Evolutionary conservation across 2,329 filamentous ascomycete genomes (phyloP), one percentile per base, ranked within the genome.

Genomic region (Ampelomyces quisqualis): DNA sequence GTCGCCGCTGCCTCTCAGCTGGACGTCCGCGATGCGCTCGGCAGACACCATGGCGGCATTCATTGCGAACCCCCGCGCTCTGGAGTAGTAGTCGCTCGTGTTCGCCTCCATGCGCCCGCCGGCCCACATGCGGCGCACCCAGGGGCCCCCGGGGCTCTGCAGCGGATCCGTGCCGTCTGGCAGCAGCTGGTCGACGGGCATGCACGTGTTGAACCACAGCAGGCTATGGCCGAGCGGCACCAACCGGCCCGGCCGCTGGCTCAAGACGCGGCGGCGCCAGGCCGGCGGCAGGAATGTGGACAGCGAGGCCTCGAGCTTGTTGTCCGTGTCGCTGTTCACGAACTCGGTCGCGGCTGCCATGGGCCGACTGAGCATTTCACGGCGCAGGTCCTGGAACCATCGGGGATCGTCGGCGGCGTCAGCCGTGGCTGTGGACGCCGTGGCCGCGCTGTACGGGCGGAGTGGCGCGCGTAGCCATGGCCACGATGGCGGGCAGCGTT

Each of bases 101-200:
- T 51, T 45, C 9, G 87, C 86, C 1, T 62, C 62, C 7, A 96
- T 69, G 27, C 77, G 77, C 0, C 91, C 93, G 21, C 90, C 90
- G 10, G 88, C 88, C 93, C 93, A 98, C 73, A 98, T 81, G 13
- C 93, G 82, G 15, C 87, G 79, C 35, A 77, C 77, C 64, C 87
- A 95, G 1, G 83, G 82, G 3, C 64, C 63, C 2, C 85, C 88
- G 0, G 91, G 91, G 17, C 77, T 83, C 62, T 95, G 89, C 38
- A 85, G 75, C 4, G 80, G 74, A 64, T 97, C 91, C 1, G 90
- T 94, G 42, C 93, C 91, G 70, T 98, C 93, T 1, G 81, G 74
- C 13, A 89, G 77, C 29, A 97, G 78, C 22, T 74, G 55, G 6
- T 77, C 79, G 10, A 80, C 72, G 1, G 78, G 74, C 13, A 85